phyloP scores from a whole-genome alignment of 108 stramenopile species.

The Stephanodiscus triporus region DNA sequence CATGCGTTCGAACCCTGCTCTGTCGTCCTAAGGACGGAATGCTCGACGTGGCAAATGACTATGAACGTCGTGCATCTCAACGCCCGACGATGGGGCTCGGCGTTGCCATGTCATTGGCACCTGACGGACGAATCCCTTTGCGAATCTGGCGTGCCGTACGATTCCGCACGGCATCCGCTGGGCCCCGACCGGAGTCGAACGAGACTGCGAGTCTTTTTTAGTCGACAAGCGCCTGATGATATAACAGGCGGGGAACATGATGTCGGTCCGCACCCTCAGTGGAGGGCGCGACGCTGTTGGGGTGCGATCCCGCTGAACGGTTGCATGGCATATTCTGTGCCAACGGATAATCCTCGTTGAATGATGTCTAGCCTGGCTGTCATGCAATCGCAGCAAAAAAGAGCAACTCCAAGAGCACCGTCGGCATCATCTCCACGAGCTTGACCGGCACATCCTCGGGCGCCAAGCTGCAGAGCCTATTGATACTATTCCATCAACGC shows the following conservation, averaged over 20 bases:
- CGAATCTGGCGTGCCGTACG: conserved; percentile 50
- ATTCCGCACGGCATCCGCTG: conserved; percentile 21
- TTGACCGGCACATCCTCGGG: conserved; percentile 61
- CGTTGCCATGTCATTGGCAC: conserved; percentile 41
- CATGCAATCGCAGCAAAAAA: too few species aligned
- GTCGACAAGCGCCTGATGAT: conserved; percentile 51
- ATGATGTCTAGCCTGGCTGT: too few species aligned
- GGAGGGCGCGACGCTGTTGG: conserved; percentile 65
- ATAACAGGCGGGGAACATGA: conserved; percentile 71
- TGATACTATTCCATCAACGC: too few species aligned
- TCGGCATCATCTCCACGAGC: conserved; percentile 88
- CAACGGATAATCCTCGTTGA: not conserved
- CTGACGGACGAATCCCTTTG: conserved; percentile 21
- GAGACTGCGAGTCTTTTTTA: conserved; percentile 37
- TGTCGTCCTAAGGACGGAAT: not conserved
- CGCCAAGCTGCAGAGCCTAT: too few species aligned
- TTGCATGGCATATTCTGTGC: not conserved
- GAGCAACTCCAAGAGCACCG: conserved; percentile 96
- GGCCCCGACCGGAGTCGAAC: conserved; percentile 45
- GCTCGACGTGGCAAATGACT: too few species aligned
- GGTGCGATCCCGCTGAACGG: conserved; percentile 58
- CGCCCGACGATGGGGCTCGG: conserved; percentile 67
- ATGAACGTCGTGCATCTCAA: conserved; percentile 46
- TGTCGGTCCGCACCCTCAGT: conserved; percentile 63
- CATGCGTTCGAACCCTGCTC: conserved; percentile 46